phyloP scores from a whole-genome alignment of 1,139 yeast species.

The Saccharomycopsis phalli region DNA sequence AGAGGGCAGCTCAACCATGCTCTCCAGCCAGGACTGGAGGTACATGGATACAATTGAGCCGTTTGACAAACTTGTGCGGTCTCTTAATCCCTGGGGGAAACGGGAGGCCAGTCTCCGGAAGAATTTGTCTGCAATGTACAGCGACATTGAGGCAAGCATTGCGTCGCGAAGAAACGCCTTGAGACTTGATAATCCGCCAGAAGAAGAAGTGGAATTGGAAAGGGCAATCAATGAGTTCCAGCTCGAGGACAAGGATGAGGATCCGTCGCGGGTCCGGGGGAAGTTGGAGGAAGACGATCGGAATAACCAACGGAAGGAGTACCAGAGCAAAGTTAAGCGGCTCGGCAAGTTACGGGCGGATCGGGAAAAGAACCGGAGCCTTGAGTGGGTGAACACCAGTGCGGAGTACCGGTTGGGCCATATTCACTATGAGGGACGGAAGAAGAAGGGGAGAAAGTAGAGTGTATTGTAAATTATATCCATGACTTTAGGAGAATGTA shows the following conservation, averaged over 20 bases:
- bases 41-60: conserved; percentile 54
- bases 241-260: conserved; percentile 29
- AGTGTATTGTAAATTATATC: too few relatives aligned
- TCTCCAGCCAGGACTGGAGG: conserved; percentile 56
- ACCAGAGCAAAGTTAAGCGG: conserved; percentile 27
- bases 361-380: conserved; percentile 38
- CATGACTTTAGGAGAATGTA: not conserved
- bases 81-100: conserved; percentile 72
- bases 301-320: conserved; percentile 28
- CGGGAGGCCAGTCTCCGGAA: conserved; percentile 63
- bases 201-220: conserved; percentile 36
- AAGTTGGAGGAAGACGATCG: conserved; percentile 9
- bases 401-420: conserved; percentile 46
- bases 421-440: conserved; percentile 48
- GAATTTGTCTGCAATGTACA: conserved; percentile 49
- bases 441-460: conserved; percentile 21
- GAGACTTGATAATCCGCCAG: conserved; percentile 34
- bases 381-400: conserved; percentile 54
- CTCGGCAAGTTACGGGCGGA: conserved; percentile 31
- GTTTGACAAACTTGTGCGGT: conserved; percentile 44
- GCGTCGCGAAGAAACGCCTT: conserved; percentile 49
- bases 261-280: conserved; percentile 17
- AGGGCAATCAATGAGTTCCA: conserved; percentile 30
- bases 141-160: conserved; percentile 48
- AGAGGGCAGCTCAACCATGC: conserved; percentile 50